Percentiles rank a stretch among this genome's conserved stretches.
Evolutionary conservation across 108 stramenopile genomes (phyloP).

Genomic region (Nitzschia sp.): DNA sequence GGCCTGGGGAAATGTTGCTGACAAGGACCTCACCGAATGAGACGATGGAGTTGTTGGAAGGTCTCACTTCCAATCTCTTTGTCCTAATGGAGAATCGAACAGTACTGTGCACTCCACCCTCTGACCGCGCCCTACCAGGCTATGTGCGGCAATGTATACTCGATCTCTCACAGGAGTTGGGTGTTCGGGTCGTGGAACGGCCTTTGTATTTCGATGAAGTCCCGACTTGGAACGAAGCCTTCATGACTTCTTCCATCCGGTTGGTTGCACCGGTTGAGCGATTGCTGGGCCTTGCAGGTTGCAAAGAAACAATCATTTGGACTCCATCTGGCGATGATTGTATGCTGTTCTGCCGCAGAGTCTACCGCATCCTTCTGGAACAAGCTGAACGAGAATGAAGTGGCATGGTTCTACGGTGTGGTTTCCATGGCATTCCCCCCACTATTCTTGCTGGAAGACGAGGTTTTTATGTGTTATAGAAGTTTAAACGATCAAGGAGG

Average conservation of each 20-base stretch:
- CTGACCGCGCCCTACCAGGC: conserved; percentile 49
- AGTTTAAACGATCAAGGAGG: conserved; percentile 25
- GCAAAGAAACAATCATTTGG: no score
- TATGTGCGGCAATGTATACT: conserved; percentile 66
- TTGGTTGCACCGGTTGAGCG: conserved; percentile 54
- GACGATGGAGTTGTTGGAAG: conserved; percentile 67
- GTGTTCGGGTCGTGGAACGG: conserved; percentile 27
- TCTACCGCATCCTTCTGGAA: no score
- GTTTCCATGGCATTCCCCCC: no score
- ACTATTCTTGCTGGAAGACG: no score
- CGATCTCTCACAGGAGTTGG: conserved; percentile 29
- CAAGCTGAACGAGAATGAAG: no score
- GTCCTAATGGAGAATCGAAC: conserved; percentile 57
- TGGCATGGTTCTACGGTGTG: no score
- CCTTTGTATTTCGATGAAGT: conserved; percentile 49
- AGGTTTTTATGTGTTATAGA: background rate
- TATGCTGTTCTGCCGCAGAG: no score
- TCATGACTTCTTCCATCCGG: conserved; percentile 69
- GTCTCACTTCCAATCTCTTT: conserved; percentile 77
- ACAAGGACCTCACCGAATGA: conserved; percentile 16
- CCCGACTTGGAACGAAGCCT: conserved; percentile 65
- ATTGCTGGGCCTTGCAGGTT: conserved; percentile 13
- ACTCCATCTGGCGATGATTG: no score
- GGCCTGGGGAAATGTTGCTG: conserved; percentile 30
- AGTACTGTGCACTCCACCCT: conserved; percentile 51